Conservation (phyloP, 257 asterid species). For the Rehmannia glutinosa region DNA sequence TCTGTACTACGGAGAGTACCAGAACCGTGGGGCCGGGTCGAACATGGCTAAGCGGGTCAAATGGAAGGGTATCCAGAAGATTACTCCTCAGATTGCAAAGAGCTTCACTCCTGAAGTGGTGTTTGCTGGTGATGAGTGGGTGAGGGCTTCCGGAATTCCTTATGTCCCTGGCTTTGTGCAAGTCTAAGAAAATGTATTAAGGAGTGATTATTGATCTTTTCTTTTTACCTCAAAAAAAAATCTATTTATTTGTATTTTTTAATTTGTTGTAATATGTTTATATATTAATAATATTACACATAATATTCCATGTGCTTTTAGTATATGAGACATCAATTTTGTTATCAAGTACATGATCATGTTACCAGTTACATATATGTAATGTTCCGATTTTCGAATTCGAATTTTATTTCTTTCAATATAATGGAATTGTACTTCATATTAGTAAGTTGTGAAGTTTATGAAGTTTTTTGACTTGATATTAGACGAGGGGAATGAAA, state of each 20-base stretch:
- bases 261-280: neutral
- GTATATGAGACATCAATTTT: neutral
- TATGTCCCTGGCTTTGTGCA: slow-evolving; percentile 40
- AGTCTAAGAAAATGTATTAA: neutral
- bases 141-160: slow-evolving; percentile 43
- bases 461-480: too few species aligned
- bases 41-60: slow-evolving; percentile 35
- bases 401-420: too few species aligned
- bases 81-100: slow-evolving; percentile 46
- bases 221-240: too few species aligned
- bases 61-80: slow-evolving; percentile 67
- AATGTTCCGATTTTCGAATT: too few species aligned
- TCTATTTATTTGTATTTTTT: neutral
- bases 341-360: too few species aligned
- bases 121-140: slow-evolving; percentile 45
- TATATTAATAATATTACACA: too few species aligned
- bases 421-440: too few species aligned
- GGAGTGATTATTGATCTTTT: neutral
- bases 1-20: slow-evolving; percentile 62
- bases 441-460: too few species aligned
- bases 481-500: too few species aligned
- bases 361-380: too few species aligned
- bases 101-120: slow-evolving; percentile 44
- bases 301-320: neutral
- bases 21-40: slow-evolving; percentile 65